Base-by-base conservation (phyloP, 371 early-diverging fungal genomes). In the Rhizopus microsporus region DNA sequence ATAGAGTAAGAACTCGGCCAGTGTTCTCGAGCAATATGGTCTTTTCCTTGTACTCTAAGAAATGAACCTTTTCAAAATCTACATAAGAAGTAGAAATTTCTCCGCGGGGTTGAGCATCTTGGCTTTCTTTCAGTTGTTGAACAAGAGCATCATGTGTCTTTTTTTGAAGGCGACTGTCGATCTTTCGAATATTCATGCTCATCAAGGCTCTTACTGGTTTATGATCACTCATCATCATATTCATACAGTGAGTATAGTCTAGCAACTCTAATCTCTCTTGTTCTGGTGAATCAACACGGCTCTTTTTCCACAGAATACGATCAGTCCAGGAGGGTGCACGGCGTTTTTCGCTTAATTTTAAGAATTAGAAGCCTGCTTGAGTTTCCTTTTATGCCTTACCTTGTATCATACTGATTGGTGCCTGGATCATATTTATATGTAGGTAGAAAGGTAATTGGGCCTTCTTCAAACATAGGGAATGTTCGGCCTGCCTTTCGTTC, bases 391-490 rank as follows among this genome's bases (percentile, higher is more conserved):
- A 7, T 43, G 0, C 38, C 1, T 35, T 73, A 88, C 89, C 88
- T 90, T 2, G 90, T 87, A 68, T 97, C 97, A 65, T 94, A 98
- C 15, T 62, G 69, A 54, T 82, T 71, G 0, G 93, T 92, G 0
- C 93, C 93, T 52, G 87, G 79, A 66, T 94, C 92, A 65, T 87
- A 97, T 67, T 96, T 96, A 80, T 98, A 98, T 0, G 98, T 98
- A 1, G 99, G 99, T 7, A 72, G 65, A 67, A 98, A 98, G 0
- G 60, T 63, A 23, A 97, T 85, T 0, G 67, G 68, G 0, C 88
- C 92, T 73, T 98, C 98, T 13, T 78, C 75, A 68, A 90, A 98
- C 37, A 85, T 89, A 2, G 71, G 80, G 65, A 98, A 98, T 5
- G 80, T 69, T 35, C 80, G 56, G 40, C 77, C 51, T 63, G 85